A percentile compares a stretch with the other conserved stretches of the same genome.
Conservation (phyloP, 257 asterid genomes). For the Solanum piurae region DNA sequence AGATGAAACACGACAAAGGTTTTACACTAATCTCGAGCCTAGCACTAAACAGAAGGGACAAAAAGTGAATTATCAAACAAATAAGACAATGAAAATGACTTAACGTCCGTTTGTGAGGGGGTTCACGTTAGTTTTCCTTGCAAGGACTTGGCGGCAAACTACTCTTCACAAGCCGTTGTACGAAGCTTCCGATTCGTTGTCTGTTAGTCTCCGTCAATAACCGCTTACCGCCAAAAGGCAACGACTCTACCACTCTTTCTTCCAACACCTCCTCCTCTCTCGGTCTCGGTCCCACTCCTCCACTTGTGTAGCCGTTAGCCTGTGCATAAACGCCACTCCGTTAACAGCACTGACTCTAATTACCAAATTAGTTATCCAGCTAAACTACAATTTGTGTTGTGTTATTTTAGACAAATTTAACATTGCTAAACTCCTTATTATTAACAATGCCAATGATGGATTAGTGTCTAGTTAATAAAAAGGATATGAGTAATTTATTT, state of each 20-base stretch:
- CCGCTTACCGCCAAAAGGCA: conserved; percentile 90
- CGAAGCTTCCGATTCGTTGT: conserved; percentile 52
- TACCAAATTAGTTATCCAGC: not conserved
- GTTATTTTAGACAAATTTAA: not conserved
- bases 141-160: conserved; percentile 93
- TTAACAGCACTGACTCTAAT: not conserved
- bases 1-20: not conserved
- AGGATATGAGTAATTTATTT: not conserved
- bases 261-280: conserved; percentile 33
- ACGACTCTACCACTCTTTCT: conserved; percentile 59
- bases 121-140: conserved; percentile 72
- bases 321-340: conserved; percentile 4
- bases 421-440: not conserved
- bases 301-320: conserved; percentile 41
- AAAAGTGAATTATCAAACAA: not conserved
- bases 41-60: not conserved
- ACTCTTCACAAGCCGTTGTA: conserved; percentile 70
- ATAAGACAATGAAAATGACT: not conserved
- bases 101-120: conserved; percentile 79
- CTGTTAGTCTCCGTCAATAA: conserved; percentile 81
- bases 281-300: conserved; percentile 2
- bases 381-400: not conserved
- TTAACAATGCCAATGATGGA: not conserved
- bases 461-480: not conserved
- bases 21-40: not conserved